Percentiles rank a stretch among this genome's conserved stretches.
Conservation (phyloP, 441 rosid genomes). For the Arabidopsis hybrid region DNA sequence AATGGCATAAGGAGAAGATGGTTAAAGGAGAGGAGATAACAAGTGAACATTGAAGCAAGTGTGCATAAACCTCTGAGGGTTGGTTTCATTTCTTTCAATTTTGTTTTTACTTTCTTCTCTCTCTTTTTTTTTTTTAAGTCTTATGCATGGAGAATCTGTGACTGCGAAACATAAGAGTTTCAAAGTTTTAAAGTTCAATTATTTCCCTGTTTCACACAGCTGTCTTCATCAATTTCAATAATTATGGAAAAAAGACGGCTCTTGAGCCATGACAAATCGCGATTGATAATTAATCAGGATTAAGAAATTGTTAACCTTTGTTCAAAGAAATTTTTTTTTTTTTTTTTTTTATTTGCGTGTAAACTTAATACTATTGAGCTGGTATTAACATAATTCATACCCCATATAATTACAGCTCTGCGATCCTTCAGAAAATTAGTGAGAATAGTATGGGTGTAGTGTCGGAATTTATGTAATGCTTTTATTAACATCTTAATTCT, state of each 20-base stretch:
- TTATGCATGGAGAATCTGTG: slow-evolving; percentile 36
- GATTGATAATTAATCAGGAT: background rate
- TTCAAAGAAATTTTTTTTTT: background rate
- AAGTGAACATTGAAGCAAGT: slow-evolving; percentile 40
- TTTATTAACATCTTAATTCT: no score
- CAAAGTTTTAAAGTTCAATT: slow-evolving; percentile 26
- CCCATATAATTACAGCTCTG: background rate
- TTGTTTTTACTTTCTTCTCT: slow-evolving; percentile 15
- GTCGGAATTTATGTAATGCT: no score
- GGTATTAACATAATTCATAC: background rate
- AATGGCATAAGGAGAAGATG: slow-evolving; percentile 61
- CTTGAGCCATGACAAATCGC: background rate
- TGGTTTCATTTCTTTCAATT: slow-evolving; percentile 35
- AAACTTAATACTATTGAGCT: slow-evolving; percentile 16
- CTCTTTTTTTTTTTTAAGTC: background rate
- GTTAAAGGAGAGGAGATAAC: slow-evolving; percentile 40
- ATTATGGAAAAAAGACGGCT: slow-evolving; percentile 35
- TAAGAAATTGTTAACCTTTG: slow-evolving; percentile 7
- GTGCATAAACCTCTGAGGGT: slow-evolving; percentile 41
- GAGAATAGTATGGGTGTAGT: no score
- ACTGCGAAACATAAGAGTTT: slow-evolving; percentile 37
- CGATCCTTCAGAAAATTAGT: no score
- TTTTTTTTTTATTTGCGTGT: background rate
- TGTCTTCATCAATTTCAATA: slow-evolving; percentile 42
- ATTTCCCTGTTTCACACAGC: slow-evolving; percentile 31